Conservation (phyloP, 129 eudicot species). For the Escallonia herrerae region DNA sequence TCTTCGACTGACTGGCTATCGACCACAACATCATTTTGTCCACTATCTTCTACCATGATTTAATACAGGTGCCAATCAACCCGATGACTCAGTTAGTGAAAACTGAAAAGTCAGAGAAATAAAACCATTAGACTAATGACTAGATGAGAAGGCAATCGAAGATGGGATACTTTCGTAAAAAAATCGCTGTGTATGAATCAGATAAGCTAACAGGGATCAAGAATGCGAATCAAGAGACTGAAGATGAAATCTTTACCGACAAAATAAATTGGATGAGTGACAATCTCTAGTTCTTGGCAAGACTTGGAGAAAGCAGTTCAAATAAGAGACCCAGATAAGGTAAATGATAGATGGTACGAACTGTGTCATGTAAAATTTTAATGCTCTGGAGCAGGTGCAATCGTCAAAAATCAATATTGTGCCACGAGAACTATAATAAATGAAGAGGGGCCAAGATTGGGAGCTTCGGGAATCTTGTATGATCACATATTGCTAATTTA, state of each 20-base stretch:
- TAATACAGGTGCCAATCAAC: constrained; percentile 1
- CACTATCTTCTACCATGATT: constrained; percentile 44
- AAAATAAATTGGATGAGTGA: constrained; percentile 11
- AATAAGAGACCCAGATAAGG: constrained; percentile 18
- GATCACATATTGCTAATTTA: constrained; percentile 47
- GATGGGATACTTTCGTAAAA: constrained; percentile 6
- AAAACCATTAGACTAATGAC: constrained; percentile 7
- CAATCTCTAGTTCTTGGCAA: constrained; percentile 7
- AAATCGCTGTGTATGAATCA: background rate
- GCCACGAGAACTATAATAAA: constrained; percentile 11
- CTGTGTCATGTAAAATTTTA: background rate
- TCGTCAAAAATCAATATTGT: constrained; percentile 27
- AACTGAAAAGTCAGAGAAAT: constrained; percentile 21
- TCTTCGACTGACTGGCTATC: constrained; percentile 50
- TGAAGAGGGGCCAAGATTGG: constrained; percentile 23
- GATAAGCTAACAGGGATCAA: constrained; percentile 4
- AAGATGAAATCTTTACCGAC: background rate
- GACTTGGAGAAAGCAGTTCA: constrained; percentile 25
- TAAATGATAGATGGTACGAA: background rate
- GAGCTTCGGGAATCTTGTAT: constrained; percentile 43
- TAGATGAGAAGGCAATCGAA: constrained; percentile 7
- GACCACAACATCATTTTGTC: constrained; percentile 14
- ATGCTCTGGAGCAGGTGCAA: constrained; percentile 42
- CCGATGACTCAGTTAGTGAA: background rate
- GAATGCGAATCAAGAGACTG: constrained; percentile 5